Base-by-base conservation (phyloP, 352 stramenopile genomes). In the Phytopythium ostracodes region DNA sequence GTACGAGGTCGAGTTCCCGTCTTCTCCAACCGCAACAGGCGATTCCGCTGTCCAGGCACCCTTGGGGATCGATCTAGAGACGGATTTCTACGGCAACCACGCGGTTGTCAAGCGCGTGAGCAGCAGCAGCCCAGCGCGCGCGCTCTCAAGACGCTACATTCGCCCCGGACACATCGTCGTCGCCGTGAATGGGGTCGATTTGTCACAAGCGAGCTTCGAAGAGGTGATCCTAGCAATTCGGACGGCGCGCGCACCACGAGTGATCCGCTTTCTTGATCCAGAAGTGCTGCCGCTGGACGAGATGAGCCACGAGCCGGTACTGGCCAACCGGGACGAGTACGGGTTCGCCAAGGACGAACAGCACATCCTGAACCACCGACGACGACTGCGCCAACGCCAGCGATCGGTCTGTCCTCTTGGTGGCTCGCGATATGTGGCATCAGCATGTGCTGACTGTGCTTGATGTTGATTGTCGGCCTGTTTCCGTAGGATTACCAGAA, bases 1-100 rank as follows among this genome's bases (percentile, higher is more conserved):
- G 31, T 87, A 84, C 56, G 77, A 87, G 20, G 63, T 87, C 43
- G 77, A 84, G 59, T 87, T 87, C 56, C 75, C 70, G n/a, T 59
- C 5, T 2, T 50, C 20, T 53, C 51, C 20, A 31, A 3, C 33
- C 10, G 22, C 10, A 11, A 47, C n/a, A 7, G 52, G 24, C 31
- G 20, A 46, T 2, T 12, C 47, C 10, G 17, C 8, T 11, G 11
- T 17, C 15, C 62, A 72, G n/a, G 56, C 43, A 27, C 62, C 72
- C 11, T 57, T 87, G 0, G 77, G 77, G 6, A 82, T 87, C 52
- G 75, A 83, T 11, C 69, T 87, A 1, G 77, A 87, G 56, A 87
- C 77, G 18, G 75, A 84, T 51, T 83, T 87, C 56, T 83, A 84
- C 57, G 73, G 75, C 27, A 63, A 77, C 25, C 70, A 87, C 53